Evolutionary conservation across 345 rosid genomes (phyloP).

Genomic region (Citropsis articulata): DNA sequence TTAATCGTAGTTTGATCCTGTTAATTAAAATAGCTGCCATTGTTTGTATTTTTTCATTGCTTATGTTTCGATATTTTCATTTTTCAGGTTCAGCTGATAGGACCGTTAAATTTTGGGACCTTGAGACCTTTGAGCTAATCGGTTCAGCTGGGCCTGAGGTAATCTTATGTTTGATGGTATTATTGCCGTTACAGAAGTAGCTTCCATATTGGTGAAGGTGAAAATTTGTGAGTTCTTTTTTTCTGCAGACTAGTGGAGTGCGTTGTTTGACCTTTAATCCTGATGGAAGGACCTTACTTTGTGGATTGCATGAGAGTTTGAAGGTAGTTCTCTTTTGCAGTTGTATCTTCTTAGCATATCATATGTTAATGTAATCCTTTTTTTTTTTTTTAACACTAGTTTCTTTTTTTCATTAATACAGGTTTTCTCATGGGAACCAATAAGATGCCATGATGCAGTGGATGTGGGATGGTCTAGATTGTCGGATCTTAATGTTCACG

Average conservation of each 20-base stretch:
- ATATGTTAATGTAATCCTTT: constrained; percentile 1
- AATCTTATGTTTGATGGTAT: constrained; percentile 21
- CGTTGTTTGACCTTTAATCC: constrained; percentile 94
- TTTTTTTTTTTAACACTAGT: constrained; percentile 11
- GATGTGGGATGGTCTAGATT: constrained; percentile 99
- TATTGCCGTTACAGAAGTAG: not conserved
- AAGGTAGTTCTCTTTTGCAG: constrained; percentile 45
- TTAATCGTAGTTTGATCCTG: not conserved
- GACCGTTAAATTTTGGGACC: constrained; percentile 98
- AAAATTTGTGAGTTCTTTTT: constrained; percentile 10
- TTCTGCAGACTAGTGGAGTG: constrained; percentile 69
- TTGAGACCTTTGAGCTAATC: constrained; percentile 93
- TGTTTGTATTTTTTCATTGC: not conserved
- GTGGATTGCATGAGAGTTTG: constrained; percentile 92
- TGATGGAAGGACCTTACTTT: constrained; percentile 89
- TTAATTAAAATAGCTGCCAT: not conserved
- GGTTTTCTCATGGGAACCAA: constrained; percentile 99
- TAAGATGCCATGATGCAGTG: constrained; percentile 79
- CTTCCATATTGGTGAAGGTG: constrained; percentile 1
- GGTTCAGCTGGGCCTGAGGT: constrained; percentile 99
- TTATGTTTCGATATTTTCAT: constrained; percentile 9
- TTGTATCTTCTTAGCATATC: not conserved
- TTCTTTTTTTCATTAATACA: constrained; percentile 28
- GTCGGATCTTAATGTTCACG: constrained; percentile 93
- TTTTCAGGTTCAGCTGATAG: constrained; percentile 90